Conservation (phyloP, 1,284 basidiomycete genomes). For the Ustilago xerochloae region DNA sequence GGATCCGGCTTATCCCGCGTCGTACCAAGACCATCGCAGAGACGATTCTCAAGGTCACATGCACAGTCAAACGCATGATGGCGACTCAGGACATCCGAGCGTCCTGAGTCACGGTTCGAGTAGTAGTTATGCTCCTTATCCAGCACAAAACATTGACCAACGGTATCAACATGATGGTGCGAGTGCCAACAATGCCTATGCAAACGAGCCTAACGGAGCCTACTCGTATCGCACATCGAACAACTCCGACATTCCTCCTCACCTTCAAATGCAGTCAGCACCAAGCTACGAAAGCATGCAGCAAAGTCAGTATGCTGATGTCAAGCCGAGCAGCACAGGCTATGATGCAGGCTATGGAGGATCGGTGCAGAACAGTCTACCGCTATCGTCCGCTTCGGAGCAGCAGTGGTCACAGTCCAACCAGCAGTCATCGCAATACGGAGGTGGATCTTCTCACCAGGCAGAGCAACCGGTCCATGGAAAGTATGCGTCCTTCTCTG, state of each 20-base stretch:
- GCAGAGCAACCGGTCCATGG: background rate
- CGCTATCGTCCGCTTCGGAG: background rate
- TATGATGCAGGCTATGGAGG: background rate
- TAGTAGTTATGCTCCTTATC: background rate
- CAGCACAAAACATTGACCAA: background rate
- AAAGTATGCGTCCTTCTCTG: background rate
- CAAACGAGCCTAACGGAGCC: background rate
- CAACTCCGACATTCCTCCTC: background rate
- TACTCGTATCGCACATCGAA: background rate
- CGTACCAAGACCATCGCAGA: conserved; percentile 5
- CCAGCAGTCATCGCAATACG: background rate
- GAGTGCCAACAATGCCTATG: no score
- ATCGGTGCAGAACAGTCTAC: background rate
- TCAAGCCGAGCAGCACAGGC: background rate
- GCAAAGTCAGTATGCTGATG: background rate
- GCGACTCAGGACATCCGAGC: background rate
- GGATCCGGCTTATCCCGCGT: background rate
- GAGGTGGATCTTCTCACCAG: background rate
- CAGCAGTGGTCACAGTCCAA: conserved; percentile 2
- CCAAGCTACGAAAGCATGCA: conserved; percentile 1
- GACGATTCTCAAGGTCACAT: background rate
- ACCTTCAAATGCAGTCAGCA: background rate
- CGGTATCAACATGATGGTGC: no score
- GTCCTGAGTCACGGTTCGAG: background rate
- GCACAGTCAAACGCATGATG: background rate